These are phyloP conservation scores for Penicillium rolfsii DNA, from an alignment of 2,329 filamentous ascomycete genomes.

Conservation along the genomic window DNA sequence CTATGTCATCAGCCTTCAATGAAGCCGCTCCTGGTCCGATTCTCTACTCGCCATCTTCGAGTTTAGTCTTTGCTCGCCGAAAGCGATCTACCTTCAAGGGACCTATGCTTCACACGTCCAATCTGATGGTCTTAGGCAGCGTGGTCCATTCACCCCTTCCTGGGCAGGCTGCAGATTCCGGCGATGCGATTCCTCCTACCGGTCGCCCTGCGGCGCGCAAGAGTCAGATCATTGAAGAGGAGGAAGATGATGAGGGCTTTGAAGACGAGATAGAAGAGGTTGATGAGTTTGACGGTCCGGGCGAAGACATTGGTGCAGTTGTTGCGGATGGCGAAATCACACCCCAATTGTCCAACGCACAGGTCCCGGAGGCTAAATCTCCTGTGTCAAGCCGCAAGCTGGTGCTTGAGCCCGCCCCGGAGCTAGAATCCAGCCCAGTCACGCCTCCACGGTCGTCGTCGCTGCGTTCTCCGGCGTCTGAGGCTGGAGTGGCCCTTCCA, in stretches of 20 bases:
- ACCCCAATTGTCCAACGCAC: slow-evolving; percentile 11
- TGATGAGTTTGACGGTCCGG: slow-evolving; percentile 43
- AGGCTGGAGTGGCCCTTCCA: slow-evolving; percentile 17
- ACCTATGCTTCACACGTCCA: slow-evolving; percentile 47
- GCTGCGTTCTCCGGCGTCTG: slow-evolving; percentile 28
- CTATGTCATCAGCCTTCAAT: slow-evolving; percentile 42
- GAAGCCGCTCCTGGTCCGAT: slow-evolving; percentile 43
- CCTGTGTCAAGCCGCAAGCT: slow-evolving; percentile 29
- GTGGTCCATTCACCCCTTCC: slow-evolving; percentile 40
- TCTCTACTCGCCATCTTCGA: slow-evolving; percentile 46
- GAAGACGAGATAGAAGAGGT: slow-evolving; percentile 49
- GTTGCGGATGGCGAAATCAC: slow-evolving; percentile 15
- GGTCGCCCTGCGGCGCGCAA: slow-evolving; percentile 39
- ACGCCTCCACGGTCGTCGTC: slow-evolving; percentile 48
- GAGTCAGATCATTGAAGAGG: slow-evolving; percentile 51
- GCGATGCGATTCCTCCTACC: slow-evolving; percentile 19
- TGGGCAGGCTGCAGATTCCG: slow-evolving; percentile 31
- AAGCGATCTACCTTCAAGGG: slow-evolving; percentile 52
- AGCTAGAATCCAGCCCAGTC: slow-evolving; percentile 36
- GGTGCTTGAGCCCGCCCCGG: slow-evolving; percentile 37
- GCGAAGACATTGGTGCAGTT: slow-evolving; percentile 33
- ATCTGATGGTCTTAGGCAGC: slow-evolving; percentile 39
- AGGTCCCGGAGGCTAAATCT: slow-evolving; percentile 18
- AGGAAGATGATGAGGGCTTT: slow-evolving; percentile 45
- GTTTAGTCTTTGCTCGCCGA: slow-evolving; percentile 51